These are phyloP conservation scores for Syzygium grande DNA, from an alignment of 345 rosid species.

Conservation along the genomic window DNA sequence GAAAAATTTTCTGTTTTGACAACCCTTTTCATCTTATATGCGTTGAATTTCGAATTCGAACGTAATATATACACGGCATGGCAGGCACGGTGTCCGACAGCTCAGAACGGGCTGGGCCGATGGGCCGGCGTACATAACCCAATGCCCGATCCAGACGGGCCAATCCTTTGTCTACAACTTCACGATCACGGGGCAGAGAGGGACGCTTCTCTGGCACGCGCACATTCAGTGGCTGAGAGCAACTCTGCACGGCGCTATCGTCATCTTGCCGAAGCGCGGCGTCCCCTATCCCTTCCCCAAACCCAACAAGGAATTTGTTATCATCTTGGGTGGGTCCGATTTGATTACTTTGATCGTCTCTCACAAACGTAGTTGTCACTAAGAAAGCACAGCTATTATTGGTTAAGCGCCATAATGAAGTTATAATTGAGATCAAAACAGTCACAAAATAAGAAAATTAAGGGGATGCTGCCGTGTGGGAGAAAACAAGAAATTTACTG, in stretches of 20 bases:
- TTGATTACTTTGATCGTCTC: background rate
- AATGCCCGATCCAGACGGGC: constrained; percentile 66
- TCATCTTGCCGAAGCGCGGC: constrained; percentile 55
- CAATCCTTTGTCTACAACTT: constrained; percentile 47
- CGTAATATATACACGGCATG: background rate
- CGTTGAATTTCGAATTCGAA: background rate
- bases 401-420: background rate
- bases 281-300: constrained; percentile 57
- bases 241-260: constrained; percentile 57
- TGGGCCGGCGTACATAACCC: constrained; percentile 78
- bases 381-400: background rate
- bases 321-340: constrained; percentile 33
- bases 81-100: constrained; percentile 78
- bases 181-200: constrained; percentile 56
- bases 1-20: background rate
- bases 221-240: constrained; percentile 68
- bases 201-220: constrained; percentile 73
- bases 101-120: constrained; percentile 79
- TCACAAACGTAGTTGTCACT: background rate
- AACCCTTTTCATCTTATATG: background rate
- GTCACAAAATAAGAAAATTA: background rate
- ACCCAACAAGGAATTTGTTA: constrained; percentile 43
- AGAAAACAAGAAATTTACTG: background rate
- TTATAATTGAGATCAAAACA: background rate
- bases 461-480: background rate